Conservation (phyloP, 352 stramenopile genomes). For the Peronospora belbahrii region DNA sequence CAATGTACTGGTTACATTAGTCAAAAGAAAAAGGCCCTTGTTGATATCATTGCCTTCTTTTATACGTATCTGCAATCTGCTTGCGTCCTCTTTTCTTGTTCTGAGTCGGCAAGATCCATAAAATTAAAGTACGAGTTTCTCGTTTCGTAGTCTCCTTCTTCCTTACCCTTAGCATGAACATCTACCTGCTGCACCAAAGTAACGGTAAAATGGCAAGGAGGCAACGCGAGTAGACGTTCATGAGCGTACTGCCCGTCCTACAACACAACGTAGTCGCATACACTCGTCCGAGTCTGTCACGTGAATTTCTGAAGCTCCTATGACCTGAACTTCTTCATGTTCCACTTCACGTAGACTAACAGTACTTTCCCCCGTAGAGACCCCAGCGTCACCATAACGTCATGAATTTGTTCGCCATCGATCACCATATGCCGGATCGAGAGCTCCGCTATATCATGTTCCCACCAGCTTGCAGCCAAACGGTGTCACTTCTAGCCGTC, state of each 20-base stretch:
- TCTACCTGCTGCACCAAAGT: constrained; percentile 71
- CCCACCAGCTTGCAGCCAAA: no score
- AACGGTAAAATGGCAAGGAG: constrained; percentile 89
- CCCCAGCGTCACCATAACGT: constrained; percentile 80
- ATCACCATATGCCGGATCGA: constrained; percentile 88
- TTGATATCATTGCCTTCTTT: constrained; percentile 98
- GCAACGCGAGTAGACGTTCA: constrained; percentile 89
- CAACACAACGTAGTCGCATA: constrained; percentile 73
- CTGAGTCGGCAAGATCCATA: constrained; percentile 87
- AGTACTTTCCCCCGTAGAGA: constrained; percentile 50
- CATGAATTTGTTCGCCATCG: constrained; percentile 87
- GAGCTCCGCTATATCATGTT: constrained; percentile 58
- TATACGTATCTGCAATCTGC: constrained; percentile 85
- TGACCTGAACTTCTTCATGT: constrained; percentile 72
- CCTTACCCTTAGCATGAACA: constrained; percentile 24
- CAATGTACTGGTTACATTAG: constrained; percentile 96
- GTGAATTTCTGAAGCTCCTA: constrained; percentile 64
- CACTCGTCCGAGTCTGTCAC: constrained; percentile 69
- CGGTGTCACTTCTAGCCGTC: no score
- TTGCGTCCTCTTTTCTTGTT: constrained; percentile 93
- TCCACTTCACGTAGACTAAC: constrained; percentile 83
- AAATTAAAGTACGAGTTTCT: constrained; percentile 88
- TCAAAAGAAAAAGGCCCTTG: constrained; percentile 94
- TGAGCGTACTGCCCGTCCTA: constrained; percentile 83
- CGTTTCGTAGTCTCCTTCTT: constrained; percentile 65